phyloP scores from a whole-genome alignment of 1,284 basidiomycete genomes.

The Tilletia horrida region DNA sequence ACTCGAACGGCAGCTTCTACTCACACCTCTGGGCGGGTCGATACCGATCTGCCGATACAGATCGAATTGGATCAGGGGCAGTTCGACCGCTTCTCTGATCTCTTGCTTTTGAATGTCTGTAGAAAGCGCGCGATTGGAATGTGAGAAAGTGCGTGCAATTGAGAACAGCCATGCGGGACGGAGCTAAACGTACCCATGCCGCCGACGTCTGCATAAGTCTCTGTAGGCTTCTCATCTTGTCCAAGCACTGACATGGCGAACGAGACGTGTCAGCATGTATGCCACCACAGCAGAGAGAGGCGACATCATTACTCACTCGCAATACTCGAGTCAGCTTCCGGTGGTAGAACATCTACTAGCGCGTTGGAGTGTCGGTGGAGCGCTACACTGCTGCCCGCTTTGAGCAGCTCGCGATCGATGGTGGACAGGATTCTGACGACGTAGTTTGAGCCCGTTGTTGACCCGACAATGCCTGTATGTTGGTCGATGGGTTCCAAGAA shows the following conservation, averaged over 20 bases:
- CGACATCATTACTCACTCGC: constrained; percentile 57
- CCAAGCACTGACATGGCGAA: constrained; percentile 46
- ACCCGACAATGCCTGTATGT: constrained; percentile 93
- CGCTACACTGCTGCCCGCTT: constrained; percentile 93
- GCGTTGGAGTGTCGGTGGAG: constrained; percentile 98
- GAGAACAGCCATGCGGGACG: too few relatives aligned
- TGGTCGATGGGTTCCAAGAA: constrained; percentile 99
- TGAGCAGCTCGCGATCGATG: constrained; percentile 92
- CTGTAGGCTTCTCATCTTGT: constrained; percentile 69
- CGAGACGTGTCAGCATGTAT: constrained; percentile 56
- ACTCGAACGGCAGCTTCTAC: too few relatives aligned
- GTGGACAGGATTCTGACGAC: constrained; percentile 97
- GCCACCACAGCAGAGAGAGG: background rate
- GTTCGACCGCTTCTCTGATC: constrained; percentile 95
- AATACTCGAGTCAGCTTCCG: constrained; percentile 96
- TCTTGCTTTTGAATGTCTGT: constrained; percentile 89
- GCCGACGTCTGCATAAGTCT: constrained; percentile 66
- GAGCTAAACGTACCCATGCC: constrained; percentile 68
- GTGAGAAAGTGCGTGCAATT: background rate
- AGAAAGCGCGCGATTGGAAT: background rate
- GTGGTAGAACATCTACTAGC: constrained; percentile 94
- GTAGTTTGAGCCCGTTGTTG: constrained; percentile 96
- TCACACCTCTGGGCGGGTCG: constrained; percentile 85
- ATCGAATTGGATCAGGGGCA: constrained; percentile 90
- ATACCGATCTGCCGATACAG: constrained; percentile 99